Evolutionary conservation across 257 asterid genomes (phyloP).

Genomic region (Solanum medicagineum): DNA sequence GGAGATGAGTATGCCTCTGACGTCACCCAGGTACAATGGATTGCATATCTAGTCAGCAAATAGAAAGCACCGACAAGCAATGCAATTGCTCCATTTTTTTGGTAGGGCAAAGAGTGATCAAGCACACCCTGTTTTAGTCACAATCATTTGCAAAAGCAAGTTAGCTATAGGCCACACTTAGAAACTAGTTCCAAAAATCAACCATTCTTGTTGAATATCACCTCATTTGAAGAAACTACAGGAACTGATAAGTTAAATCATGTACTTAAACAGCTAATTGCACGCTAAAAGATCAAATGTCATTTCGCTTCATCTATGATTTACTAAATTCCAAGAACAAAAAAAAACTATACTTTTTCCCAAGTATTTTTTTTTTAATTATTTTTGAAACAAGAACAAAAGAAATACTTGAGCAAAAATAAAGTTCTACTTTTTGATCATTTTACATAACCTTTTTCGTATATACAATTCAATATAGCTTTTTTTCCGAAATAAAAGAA

Average conservation of each 20-base stretch:
- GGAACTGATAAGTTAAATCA: not conserved
- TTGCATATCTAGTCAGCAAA: constrained; percentile 81
- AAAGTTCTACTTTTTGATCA: not conserved
- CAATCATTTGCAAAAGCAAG: not conserved
- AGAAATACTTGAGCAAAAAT: not conserved
- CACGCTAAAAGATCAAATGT: not conserved
- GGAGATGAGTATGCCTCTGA: constrained; percentile 99
- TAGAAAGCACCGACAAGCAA: constrained; percentile 81
- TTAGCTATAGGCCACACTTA: not conserved
- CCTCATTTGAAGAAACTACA: not conserved
- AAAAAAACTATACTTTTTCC: not conserved
- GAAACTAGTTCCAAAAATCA: not conserved
- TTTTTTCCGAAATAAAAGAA: not conserved
- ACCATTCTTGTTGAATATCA: not conserved
- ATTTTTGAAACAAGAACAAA: not conserved
- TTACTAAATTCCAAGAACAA: not conserved
- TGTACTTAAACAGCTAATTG: not conserved
- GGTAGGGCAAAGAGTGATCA: constrained; percentile 71
- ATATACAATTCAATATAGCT: not conserved
- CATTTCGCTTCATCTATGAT: not conserved
- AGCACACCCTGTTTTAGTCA: constrained; percentile 43
- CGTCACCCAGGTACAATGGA: constrained; percentile 97
- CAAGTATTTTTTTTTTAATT: not conserved
- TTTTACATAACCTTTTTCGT: not conserved
- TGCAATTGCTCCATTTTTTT: constrained; percentile 74